These are phyloP conservation scores for Heritiera fomes DNA, from an alignment of 345 rosid species.

Conservation along the genomic window DNA sequence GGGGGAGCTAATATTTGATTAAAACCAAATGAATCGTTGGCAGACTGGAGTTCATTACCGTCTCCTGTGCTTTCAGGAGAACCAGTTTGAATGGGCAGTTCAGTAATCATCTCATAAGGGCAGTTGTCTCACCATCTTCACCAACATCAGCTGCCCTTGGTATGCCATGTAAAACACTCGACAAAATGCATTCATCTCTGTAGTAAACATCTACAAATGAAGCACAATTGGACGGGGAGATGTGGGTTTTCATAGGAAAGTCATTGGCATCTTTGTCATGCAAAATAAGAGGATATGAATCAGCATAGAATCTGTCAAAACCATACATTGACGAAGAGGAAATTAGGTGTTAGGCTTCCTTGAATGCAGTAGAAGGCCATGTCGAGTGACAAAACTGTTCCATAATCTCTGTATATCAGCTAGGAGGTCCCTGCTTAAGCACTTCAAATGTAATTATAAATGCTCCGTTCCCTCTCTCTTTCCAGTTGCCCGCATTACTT, in stretches of 20 bases:
- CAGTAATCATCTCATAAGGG: constrained; percentile 23
- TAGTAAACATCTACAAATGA: constrained; percentile 38
- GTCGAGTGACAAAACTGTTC: constrained; percentile 33
- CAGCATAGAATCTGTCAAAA: constrained; percentile 36
- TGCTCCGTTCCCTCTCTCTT: constrained; percentile 10
- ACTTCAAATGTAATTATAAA: constrained; percentile 15
- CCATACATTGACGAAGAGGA: background rate
- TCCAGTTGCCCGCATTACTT: background rate
- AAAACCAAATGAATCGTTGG: background rate
- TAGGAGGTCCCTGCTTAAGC: constrained; percentile 31
- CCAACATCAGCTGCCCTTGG: constrained; percentile 15
- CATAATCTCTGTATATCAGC: constrained; percentile 29
- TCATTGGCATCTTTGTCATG: background rate
- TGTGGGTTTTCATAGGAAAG: background rate
- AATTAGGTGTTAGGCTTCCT: constrained; percentile 19
- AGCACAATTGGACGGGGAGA: constrained; percentile 30
- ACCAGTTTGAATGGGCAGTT: constrained; percentile 30
- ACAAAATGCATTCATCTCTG: constrained; percentile 31
- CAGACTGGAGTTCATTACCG: background rate
- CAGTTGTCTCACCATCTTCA: background rate
- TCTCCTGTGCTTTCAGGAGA: constrained; percentile 3
- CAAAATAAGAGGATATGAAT: constrained; percentile 31
- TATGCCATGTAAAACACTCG: constrained; percentile 30
- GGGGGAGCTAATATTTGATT: background rate
- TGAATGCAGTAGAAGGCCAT: constrained; percentile 43